These are phyloP conservation scores for Salmacisia buchloeana DNA, from an alignment of 1,284 basidiomycete genomes.

Conservation along the genomic window DNA sequence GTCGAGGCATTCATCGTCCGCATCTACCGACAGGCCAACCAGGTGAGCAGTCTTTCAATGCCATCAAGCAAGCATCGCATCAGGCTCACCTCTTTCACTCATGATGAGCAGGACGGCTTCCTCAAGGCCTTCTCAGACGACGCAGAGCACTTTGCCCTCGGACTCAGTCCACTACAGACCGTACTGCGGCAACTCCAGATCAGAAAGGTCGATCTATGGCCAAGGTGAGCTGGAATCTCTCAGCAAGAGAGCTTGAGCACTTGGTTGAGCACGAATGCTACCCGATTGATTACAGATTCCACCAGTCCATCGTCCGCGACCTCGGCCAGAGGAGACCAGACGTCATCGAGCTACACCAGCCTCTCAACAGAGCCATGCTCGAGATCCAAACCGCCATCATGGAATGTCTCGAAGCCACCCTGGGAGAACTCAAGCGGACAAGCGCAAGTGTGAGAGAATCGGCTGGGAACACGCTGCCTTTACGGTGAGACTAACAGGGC, in stretches of 20 bases:
- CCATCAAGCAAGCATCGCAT: background rate
- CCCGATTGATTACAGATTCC: conserved; percentile 64
- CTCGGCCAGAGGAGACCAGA: conserved; percentile 62
- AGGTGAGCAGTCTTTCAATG: conserved; percentile 13
- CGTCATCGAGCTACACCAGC: conserved; percentile 84
- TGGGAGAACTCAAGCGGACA: conserved; percentile 82
- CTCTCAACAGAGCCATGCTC: conserved; percentile 76
- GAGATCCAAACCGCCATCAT: conserved; percentile 88
- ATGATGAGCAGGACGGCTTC: conserved; percentile 63
- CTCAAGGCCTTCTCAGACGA: conserved; percentile 95
- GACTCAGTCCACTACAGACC: conserved; percentile 81
- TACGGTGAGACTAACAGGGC: background rate
- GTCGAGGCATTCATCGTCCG: conserved; percentile 45
- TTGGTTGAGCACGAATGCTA: no score
- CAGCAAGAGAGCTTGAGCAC: background rate
- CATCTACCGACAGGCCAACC: conserved; percentile 40
- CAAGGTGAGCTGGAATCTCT: conserved; percentile 47
- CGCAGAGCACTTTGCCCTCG: conserved; percentile 86
- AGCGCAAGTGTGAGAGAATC: conserved; percentile 70
- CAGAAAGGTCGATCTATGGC: conserved; percentile 81
- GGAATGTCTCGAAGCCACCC: conserved; percentile 86
- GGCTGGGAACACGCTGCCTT: no score
- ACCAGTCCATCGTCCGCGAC: conserved; percentile 51
- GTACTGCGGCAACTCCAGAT: conserved; percentile 89
- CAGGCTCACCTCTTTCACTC: background rate